Conservation (phyloP, 495 filamentous ascomycete genomes). For the Staphylotrichum longicolle region DNA sequence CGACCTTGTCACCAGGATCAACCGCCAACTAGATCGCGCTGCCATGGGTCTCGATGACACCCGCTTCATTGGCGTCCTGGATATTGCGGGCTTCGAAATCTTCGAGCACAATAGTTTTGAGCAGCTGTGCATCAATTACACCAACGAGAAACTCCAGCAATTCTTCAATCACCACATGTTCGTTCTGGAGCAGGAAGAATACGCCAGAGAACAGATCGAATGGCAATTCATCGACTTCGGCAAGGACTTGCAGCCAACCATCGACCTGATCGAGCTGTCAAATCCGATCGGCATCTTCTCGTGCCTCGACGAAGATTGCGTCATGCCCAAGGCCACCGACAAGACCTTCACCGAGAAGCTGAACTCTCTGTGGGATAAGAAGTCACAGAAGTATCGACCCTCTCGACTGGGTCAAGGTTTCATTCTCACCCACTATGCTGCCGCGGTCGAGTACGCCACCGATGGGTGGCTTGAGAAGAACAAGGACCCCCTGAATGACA, state of each 20-base stretch:
- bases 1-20: constrained; percentile 87
- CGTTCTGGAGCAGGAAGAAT: constrained; percentile 97
- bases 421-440: constrained; percentile 96
- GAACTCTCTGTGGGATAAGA: constrained; percentile 93
- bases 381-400: constrained; percentile 87
- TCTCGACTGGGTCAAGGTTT: constrained; percentile 90
- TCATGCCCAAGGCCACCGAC: constrained; percentile 99
- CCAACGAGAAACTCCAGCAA: constrained; percentile 98
- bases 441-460: constrained; percentile 95
- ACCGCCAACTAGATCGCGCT: constrained; percentile 80
- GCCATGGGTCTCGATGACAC: constrained; percentile 79
- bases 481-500: constrained; percentile 97
- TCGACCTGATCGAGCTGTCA: constrained; percentile 91
- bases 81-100: constrained; percentile 99
- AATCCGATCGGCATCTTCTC: constrained; percentile 99
- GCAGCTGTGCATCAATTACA: constrained; percentile 99
- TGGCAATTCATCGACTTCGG: constrained; percentile 99
- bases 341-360: constrained; percentile 97
- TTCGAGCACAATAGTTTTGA: constrained; percentile 99
- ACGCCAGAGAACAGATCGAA: constrained; percentile 95
- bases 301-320: constrained; percentile 94
- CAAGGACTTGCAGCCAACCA: constrained; percentile 94
- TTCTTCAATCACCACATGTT: constrained; percentile 99
- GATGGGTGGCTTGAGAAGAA: constrained; percentile 98
- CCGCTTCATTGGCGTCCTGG: constrained; percentile 94